Percentiles rank a stretch among this genome's conserved stretches.
These are phyloP conservation scores for Cinchona pubescens DNA, from an alignment of 257 asterid species.

Conservation along the genomic window DNA sequence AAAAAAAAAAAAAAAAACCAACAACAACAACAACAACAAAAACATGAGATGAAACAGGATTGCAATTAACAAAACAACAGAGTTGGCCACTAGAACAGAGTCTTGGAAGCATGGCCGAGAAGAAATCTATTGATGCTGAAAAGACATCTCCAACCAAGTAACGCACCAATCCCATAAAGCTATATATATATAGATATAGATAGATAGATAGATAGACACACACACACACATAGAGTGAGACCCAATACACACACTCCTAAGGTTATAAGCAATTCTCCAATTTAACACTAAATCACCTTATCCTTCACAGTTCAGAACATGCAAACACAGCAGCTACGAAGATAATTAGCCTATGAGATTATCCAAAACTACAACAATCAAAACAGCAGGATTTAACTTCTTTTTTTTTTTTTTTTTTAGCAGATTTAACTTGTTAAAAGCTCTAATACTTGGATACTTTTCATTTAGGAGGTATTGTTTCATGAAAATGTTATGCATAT, in stretches of 20 bases:
- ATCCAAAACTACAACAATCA: neutral
- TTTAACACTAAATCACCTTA: neutral
- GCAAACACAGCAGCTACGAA: neutral
- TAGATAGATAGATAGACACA: no score
- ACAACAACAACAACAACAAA: neutral
- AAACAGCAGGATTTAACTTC: neutral
- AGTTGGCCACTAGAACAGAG: neutral
- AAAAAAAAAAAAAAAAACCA: neutral
- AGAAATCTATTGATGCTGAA: neutral
- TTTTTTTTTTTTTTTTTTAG: no score
- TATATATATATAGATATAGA: no score
- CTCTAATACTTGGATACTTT: no score
- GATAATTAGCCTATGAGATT: neutral
- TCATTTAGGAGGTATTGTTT: neutral
- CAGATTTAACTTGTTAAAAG: no score
- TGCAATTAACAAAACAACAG: neutral
- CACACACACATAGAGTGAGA: no score
- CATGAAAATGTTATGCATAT: neutral
- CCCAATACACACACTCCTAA: neutral
- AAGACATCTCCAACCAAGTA: neutral
- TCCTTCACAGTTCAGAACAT: neutral
- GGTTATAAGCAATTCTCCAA: neutral
- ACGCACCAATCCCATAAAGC: neutral
- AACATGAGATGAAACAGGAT: neutral
- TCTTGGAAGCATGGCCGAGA: neutral